Conservation (phyloP, 1,284 basidiomycete genomes). For the Heterobasidion parviporum region DNA sequence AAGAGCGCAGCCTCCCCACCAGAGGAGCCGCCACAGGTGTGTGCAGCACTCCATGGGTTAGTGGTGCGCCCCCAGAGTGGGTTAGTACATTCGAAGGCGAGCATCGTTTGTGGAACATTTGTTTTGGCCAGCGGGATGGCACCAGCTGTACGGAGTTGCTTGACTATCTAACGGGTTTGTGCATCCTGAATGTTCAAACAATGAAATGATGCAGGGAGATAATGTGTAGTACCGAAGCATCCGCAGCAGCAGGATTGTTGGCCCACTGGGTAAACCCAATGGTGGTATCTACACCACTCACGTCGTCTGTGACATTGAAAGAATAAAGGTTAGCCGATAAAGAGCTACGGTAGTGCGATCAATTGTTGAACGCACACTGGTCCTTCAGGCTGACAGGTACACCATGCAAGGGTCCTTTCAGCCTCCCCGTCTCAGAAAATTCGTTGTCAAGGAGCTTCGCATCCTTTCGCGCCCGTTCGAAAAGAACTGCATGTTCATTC, state of each 20-base stretch:
- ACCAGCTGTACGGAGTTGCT: constrained; percentile 37
- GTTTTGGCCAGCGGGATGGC: constrained; percentile 62
- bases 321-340: background rate
- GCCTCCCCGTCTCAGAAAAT: constrained; percentile 47
- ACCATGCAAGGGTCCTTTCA: constrained; percentile 73
- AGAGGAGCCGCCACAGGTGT: constrained; percentile 69
- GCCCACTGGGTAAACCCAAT: constrained; percentile 52
- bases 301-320: background rate
- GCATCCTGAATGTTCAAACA: no score
- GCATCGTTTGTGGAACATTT: constrained; percentile 80
- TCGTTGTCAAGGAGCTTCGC: constrained; percentile 61
- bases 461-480: constrained; percentile 53
- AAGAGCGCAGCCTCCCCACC: constrained; percentile 77
- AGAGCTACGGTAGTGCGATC: background rate
- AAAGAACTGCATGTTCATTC: constrained; percentile 42
- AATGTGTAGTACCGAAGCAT: constrained; percentile 41
- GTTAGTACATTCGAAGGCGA: constrained; percentile 83
- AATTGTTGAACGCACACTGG: constrained; percentile 35
- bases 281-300: constrained; percentile 5
- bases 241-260: constrained; percentile 44
- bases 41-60: constrained; percentile 62
- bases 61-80: constrained; percentile 70
- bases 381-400: constrained; percentile 79
- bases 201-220: constrained; percentile 15
- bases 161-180: constrained; percentile 22